phyloP scores from a whole-genome alignment of 1,284 basidiomycete genomes.

The Malassezia globosa region DNA sequence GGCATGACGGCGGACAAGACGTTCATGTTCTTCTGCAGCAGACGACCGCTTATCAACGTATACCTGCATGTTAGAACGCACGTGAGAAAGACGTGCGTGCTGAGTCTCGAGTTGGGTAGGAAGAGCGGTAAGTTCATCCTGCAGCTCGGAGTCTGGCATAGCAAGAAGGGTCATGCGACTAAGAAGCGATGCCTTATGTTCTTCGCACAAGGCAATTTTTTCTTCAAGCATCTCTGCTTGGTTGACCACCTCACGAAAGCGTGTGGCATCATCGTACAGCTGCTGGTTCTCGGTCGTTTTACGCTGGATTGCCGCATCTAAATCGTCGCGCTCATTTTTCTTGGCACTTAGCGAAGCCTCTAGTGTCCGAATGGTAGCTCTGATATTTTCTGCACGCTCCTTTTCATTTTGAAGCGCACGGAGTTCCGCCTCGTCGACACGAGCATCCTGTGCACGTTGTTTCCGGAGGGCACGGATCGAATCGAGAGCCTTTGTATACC shows the following conservation, averaged over 20 bases:
- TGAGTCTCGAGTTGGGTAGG: conserved; percentile 12
- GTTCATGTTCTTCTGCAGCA: conserved; percentile 6
- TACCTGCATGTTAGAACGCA: neutral
- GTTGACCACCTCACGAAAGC: conserved; percentile 71
- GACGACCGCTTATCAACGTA: neutral
- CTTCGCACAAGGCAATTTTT: conserved; percentile 57
- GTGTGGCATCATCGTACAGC: conserved; percentile 69
- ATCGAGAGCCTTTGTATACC: conserved; percentile 77
- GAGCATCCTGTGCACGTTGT: conserved; percentile 77
- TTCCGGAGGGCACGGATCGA: conserved; percentile 68
- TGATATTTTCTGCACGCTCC: conserved; percentile 61
- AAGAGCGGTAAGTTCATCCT: conserved; percentile 28
- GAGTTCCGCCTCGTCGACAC: conserved; percentile 81
- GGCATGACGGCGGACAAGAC: conserved; percentile 7
- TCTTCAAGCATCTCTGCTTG: conserved; percentile 61
- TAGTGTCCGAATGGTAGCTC: conserved; percentile 26
- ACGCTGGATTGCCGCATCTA: conserved; percentile 35
- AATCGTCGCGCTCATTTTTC: conserved; percentile 26
- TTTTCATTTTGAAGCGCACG: conserved; percentile 72
- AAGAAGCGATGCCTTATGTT: conserved; percentile 57
- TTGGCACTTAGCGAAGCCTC: conserved; percentile 29
- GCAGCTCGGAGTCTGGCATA: conserved; percentile 14
- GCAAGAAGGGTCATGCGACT: conserved; percentile 56
- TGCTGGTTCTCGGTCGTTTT: conserved; percentile 64
- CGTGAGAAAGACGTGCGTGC: neutral